Evolutionary conservation across 208 protist species (phyloP).

Genomic region (Acanthamoeba sp.): DNA sequence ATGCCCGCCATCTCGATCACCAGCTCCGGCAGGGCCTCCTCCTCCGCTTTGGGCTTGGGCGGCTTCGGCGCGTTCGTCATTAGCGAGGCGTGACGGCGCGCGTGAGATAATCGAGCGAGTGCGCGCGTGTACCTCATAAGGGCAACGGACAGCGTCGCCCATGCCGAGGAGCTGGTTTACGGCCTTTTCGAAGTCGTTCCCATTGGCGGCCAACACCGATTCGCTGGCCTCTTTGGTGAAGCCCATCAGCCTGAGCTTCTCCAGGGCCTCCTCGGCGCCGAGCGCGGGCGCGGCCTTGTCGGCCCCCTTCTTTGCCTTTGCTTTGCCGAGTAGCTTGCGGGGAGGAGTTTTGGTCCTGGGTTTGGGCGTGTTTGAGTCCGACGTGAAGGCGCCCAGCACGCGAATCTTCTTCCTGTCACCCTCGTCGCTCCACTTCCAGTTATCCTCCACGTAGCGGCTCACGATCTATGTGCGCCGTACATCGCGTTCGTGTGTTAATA

Average conservation of each 20-base stretch:
- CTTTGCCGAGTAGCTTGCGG: not conserved
- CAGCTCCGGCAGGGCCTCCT: slow-evolving; percentile 2
- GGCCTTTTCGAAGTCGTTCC: slow-evolving; percentile 1
- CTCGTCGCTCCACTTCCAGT: slow-evolving; percentile 35
- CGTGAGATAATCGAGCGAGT: not conserved
- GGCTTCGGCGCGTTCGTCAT: no score
- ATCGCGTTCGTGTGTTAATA: not conserved
- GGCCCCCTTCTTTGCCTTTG: not conserved
- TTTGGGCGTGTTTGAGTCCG: not conserved
- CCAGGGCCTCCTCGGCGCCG: not conserved
- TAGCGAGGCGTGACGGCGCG: not conserved
- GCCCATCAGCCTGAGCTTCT: not conserved
- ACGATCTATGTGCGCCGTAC: not conserved
- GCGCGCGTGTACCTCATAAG: not conserved
- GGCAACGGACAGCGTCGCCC: not conserved
- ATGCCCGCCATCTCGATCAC: slow-evolving; percentile 41
- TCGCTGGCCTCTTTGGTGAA: slow-evolving; percentile 5
- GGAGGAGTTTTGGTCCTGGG: not conserved
- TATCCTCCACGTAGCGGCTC: slow-evolving; percentile 44
- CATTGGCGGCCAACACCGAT: not conserved
- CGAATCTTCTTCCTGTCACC: not conserved
- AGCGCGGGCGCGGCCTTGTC: not conserved
- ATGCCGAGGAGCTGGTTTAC: not conserved
- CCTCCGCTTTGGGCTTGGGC: not conserved
- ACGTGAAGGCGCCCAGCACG: not conserved